Conservation (phyloP, 768 basidiomycete genomes). For the Tephrocybe sp. region DNA sequence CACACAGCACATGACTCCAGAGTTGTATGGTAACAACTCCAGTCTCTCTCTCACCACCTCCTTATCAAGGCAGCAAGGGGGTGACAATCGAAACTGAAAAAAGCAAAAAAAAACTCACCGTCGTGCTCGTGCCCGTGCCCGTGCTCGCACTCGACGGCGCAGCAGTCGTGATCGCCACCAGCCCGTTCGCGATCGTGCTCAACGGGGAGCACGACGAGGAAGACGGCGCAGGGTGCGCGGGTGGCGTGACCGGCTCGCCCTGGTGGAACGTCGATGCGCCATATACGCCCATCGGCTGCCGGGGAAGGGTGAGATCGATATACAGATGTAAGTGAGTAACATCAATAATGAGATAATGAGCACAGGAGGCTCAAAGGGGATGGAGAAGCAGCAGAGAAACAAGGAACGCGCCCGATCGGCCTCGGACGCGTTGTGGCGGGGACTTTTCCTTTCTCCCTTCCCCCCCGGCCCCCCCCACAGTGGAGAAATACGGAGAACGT, state of each 20-base stretch:
- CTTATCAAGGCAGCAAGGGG: too few relatives aligned
- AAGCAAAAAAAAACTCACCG: neutral
- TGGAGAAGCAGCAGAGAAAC: too few relatives aligned
- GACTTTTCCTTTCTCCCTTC: too few relatives aligned
- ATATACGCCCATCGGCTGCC: slow-evolving; percentile 75
- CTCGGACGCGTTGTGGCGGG: too few relatives aligned
- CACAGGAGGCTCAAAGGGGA: neutral
- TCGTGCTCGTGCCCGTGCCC: slow-evolving; percentile 7
- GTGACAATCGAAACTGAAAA: neutral
- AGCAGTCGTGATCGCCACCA: slow-evolving; percentile 30
- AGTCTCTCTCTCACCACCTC: too few relatives aligned
- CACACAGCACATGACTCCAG: neutral
- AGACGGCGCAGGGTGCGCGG: slow-evolving; percentile 54
- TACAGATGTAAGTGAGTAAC: neutral
- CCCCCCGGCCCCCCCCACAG: too few relatives aligned
- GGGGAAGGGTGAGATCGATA: too few relatives aligned
- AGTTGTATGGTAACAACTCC: too few relatives aligned
- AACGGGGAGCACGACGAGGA: slow-evolving; percentile 60
- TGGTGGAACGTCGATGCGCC: slow-evolving; percentile 67
- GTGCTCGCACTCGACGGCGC: slow-evolving; percentile 13
- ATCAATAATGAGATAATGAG: neutral
- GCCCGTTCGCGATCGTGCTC: slow-evolving; percentile 51
- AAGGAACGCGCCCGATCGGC: too few relatives aligned
- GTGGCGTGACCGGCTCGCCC: slow-evolving; percentile 54
- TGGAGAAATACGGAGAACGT: too few relatives aligned